Conservation (phyloP, 768 basidiomycete species). For the Boletus coccyginus region DNA sequence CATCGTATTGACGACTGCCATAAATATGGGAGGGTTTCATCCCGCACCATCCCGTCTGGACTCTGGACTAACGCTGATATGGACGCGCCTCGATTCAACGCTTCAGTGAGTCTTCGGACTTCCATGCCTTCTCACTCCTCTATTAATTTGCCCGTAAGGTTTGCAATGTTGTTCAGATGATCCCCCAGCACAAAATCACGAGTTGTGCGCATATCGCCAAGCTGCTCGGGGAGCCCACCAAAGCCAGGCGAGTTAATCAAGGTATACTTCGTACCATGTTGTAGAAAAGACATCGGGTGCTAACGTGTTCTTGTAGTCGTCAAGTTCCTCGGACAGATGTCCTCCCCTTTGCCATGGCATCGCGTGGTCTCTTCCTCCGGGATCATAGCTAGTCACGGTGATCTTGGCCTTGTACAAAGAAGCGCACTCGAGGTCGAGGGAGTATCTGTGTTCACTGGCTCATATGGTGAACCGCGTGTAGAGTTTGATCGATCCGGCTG, state of each 20-base stretch:
- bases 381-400: conserved; percentile 65
- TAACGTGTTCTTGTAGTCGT: conserved; percentile 47
- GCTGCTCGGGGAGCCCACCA: conserved; percentile 68
- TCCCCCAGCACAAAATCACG: conserved; percentile 65
- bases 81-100: conserved; percentile 13
- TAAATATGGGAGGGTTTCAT: too few species aligned
- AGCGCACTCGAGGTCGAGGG: conserved; percentile 73
- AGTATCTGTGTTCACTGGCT: conserved; percentile 56
- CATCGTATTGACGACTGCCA: too few species aligned
- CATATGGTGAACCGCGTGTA: conserved; percentile 55
- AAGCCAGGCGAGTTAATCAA: conserved; percentile 80
- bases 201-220: conserved; percentile 80
- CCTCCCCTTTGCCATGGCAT: conserved; percentile 74
- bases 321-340: conserved; percentile 59
- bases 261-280: conserved; percentile 38
- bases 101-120: conserved; percentile 7
- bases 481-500: conserved; percentile 56
- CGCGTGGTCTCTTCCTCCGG: conserved; percentile 70
- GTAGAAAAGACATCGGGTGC: conserved; percentile 6
- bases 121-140: neutral
- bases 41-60: too few species aligned
- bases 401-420: conserved; percentile 68
- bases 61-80: too few species aligned
- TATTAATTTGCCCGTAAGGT: conserved; percentile 41
- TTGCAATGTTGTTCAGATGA: conserved; percentile 62